Evolutionary conservation across 257 asterid genomes (phyloP), one percentile per base, ranked within the genome.

Genomic region (Paulownia fortunei): DNA sequence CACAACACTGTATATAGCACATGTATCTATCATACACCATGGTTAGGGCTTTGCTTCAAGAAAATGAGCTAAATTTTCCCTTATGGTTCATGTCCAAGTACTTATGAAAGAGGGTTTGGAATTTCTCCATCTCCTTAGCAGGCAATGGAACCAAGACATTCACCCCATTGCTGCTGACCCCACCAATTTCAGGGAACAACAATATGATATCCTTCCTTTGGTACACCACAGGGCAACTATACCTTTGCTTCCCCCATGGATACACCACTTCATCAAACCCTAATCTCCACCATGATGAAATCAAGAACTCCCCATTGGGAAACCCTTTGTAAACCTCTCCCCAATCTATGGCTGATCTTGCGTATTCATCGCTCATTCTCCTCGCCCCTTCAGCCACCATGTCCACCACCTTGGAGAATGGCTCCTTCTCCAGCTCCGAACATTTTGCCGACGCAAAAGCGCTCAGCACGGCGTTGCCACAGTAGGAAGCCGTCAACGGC

Each of bases 111-210:
- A 85, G 86, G 4, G 72, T 0, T 58, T 89, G 69, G 26, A 94
- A 94, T 72, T 79, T 87, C 44, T 86, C 84, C 96, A 94, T 88
- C 86, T 94, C 93, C 72, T 84, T 78, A 0, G 82, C 23, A 9
- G 98, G 98, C 82, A 94, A 84, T 12, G 97, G 96, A n/a, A 80
- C 97, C 85, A 94, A 79, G 2, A 94, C 90, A 82, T 88, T 94
- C 5, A 94, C 91, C 1, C 94, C 97, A 79, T 66, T 76, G 74
- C 76, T 81, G 9, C 26, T 54, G 7, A 13, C 56, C 5, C 86
- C 96, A 6, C 85, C 89, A 30, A 88, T 75, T 39, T 91, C 92
- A 0, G 98, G 98, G 61, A 94, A 89, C 3, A 91, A 76, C 67
- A 94, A 60, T 34, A 94, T 84, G 11, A 94, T 94, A 49, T 94